Conservation (phyloP, 495 filamentous ascomycete genomes). For the Aspergillus haitiensis region DNA sequence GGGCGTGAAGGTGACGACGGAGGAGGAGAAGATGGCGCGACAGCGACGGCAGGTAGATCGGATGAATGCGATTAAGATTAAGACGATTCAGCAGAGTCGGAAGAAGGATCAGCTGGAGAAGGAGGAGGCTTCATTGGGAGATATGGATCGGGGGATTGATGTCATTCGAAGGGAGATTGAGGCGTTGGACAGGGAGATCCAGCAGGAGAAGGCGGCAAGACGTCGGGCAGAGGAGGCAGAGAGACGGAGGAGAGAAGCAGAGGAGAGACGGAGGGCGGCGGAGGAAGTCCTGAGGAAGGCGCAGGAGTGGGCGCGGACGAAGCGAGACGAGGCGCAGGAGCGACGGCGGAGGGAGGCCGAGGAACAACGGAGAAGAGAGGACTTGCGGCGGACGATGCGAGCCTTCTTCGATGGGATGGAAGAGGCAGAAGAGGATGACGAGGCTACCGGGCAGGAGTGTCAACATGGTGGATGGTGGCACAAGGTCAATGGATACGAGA, state of each 20-base stretch:
- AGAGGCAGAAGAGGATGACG: neutral
- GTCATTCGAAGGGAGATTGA: neutral
- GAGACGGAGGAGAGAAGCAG: neutral
- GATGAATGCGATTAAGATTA: neutral
- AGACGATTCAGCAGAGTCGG: neutral
- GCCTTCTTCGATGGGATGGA: neutral
- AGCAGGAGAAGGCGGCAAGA: neutral
- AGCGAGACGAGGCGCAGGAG: neutral
- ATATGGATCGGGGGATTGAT: neutral
- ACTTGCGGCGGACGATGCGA: neutral
- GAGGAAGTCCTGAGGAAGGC: neutral
- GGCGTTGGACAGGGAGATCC: neutral
- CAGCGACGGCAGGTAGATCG: neutral
- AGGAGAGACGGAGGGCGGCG: neutral
- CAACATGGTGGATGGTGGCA: neutral
- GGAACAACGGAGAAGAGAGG: neutral
- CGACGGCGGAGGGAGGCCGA: neutral
- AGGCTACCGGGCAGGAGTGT: neutral
- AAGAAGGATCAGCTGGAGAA: neutral
- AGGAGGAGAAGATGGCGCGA: neutral
- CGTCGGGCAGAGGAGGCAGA: neutral
- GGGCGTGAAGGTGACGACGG: neutral
- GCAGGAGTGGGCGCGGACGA: neutral
- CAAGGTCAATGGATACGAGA: neutral
- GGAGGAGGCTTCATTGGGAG: neutral